These are phyloP conservation scores for Diaporthe longicolla DNA, from an alignment of 2,329 filamentous ascomycete genomes.

Conservation along the genomic window DNA sequence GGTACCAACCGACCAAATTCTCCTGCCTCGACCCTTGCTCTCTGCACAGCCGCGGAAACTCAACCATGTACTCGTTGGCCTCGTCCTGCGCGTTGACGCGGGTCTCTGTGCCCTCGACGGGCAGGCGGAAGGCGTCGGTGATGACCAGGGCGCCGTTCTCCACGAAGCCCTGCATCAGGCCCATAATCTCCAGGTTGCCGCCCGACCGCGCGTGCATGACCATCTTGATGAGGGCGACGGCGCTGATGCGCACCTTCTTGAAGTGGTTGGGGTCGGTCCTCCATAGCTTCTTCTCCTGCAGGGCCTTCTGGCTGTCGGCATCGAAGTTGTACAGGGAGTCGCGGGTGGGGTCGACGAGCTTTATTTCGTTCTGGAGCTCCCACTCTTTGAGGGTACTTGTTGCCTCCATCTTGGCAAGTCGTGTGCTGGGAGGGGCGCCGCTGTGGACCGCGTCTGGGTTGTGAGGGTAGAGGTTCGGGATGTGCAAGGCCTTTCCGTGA, in stretches of 20 bases:
- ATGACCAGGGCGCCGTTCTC: constrained; percentile 88
- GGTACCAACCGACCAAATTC: constrained; percentile 98
- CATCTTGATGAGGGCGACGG: constrained; percentile 97
- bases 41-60: constrained; percentile 83
- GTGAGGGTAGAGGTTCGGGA: not conserved
- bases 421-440: not conserved
- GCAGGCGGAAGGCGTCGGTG: constrained; percentile 92
- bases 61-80: constrained; percentile 96
- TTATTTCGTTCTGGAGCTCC: constrained; percentile 88
- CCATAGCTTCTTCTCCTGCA: constrained; percentile 81
- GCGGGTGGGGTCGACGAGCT: constrained; percentile 86
- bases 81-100: constrained; percentile 96
- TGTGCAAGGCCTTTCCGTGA: not conserved
- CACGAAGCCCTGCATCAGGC: constrained; percentile 96
- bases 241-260: constrained; percentile 92
- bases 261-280: constrained; percentile 85
- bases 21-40: constrained; percentile 81
- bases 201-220: constrained; percentile 98
- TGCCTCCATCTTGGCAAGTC: constrained; percentile 39
- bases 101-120: constrained; percentile 98
- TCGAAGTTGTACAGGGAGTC: constrained; percentile 95
- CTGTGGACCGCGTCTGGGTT: not conserved
- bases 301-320: constrained; percentile 74
- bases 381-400: constrained; percentile 40
- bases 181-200: constrained; percentile 95